Percentiles rank a stretch among this genome's conserved stretches.
These are phyloP conservation scores for Diaporthe ampelina DNA, from an alignment of 2,329 filamentous ascomycete genomes.

Conservation along the genomic window DNA sequence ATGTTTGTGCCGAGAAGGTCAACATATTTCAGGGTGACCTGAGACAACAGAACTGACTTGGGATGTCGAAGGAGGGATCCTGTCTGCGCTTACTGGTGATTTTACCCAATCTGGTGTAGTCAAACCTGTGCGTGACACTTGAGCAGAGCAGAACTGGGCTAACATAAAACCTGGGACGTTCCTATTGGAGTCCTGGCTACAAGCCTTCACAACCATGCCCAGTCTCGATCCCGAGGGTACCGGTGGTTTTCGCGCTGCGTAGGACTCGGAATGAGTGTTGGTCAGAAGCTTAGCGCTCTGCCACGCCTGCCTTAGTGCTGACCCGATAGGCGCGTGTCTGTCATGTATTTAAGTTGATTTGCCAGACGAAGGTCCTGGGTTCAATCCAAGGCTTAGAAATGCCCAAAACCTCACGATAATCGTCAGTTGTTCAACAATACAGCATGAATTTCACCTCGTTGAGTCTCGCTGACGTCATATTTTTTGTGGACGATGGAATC, in stretches of 20 bases:
- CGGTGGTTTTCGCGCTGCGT: too few relatives aligned
- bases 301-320: background rate
- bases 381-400: background rate
- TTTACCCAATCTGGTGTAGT: too few relatives aligned
- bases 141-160: too few relatives aligned
- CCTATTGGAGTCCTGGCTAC: too few relatives aligned
- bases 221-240: too few relatives aligned
- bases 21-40: background rate
- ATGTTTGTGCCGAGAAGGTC: background rate
- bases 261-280: too few relatives aligned
- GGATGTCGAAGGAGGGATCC: background rate
- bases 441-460: too few relatives aligned
- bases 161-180: too few relatives aligned
- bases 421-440: too few relatives aligned
- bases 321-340: background rate
- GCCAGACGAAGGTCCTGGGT: background rate
- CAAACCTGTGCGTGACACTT: too few relatives aligned
- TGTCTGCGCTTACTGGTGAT: background rate
- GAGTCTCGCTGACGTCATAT: slow-evolving; percentile 9
- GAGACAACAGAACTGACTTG: background rate
- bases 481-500: slow-evolving; percentile 5
- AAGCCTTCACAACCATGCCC: too few relatives aligned
- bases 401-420: too few relatives aligned
- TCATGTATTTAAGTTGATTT: background rate
- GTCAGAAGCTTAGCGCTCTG: background rate